Base-by-base conservation (phyloP, 2,329 filamentous ascomycete genomes). In the Ambrosiella beaveri region DNA sequence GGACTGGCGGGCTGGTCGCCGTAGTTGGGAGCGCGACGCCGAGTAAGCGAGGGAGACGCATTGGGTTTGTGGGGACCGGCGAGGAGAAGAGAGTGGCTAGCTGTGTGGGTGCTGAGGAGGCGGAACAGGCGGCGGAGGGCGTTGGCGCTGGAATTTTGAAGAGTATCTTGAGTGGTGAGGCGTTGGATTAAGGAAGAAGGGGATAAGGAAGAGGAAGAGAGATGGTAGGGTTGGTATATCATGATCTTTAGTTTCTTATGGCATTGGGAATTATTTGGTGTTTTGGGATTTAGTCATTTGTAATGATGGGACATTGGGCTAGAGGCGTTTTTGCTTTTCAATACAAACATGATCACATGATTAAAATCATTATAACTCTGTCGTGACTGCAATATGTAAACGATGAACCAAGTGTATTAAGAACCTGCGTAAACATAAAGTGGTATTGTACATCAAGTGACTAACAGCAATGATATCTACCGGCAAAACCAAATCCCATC, bases 61-160 rank as follows among this genome's bases (percentile, higher is more conserved):
- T 73, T 19, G 72, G 69, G n/a, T 77, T 78, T 66, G 66, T 69
- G 66, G 78, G 66, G 66, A 74, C 69, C 62, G 74, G 69, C 1
- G 88, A 95, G 63, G 89, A 95, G 68, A 85, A 82, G 68, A 79
- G 83, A 57, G 78, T 95, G 53, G 84, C 85, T 2, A 89, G 87
- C 69, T 86, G 81, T 66, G 84, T 90, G 17, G 82, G 82, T n/a
- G 83, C 88, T 66, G 84, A 80, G 65, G 89, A 95, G 70, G 77
- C 95, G 63, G 79, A 84, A 63, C 77, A 77, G 58, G 82, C 86
- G 57, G 79, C 88, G 45, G 79, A 83, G 19, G 79, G 78, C 3
- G 68, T 80, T 3, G 81, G 80, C 1, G 74, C 74, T 4, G 79
- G 78, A 45, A 85, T 85, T 63, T 65, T 85, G 65, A 75, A 70